Evolutionary conservation across 441 rosid genomes (phyloP).

Genomic region (Omphalea diandra): DNA sequence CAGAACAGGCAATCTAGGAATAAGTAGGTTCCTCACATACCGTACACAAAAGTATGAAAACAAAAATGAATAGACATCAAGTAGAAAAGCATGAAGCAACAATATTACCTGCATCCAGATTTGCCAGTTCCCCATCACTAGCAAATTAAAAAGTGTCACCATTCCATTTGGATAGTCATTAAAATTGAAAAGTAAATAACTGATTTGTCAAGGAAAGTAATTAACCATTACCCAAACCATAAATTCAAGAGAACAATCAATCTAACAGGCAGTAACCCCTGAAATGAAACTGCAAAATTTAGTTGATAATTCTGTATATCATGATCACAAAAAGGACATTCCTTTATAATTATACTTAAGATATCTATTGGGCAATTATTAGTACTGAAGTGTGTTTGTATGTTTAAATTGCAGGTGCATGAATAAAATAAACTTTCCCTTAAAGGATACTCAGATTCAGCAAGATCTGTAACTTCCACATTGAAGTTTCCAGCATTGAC

Average conservation of each 20-base stretch:
- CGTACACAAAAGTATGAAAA: not conserved
- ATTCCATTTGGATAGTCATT: constrained; percentile 98
- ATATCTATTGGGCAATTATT: not conserved
- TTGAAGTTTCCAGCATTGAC: constrained; percentile 82
- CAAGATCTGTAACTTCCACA: constrained; percentile 58
- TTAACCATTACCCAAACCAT: not conserved
- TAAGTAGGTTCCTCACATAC: not conserved
- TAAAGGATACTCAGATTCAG: constrained; percentile 83
- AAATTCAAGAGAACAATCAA: not conserved
- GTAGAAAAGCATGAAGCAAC: constrained; percentile 3
- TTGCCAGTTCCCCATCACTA: constrained; percentile 96
- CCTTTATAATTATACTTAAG: not conserved
- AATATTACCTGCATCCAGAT: constrained; percentile 85
- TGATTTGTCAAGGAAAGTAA: constrained; percentile 54
- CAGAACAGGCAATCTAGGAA: not conserved
- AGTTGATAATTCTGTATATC: not conserved
- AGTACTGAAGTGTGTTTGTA: not conserved
- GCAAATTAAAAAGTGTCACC: constrained; percentile 93
- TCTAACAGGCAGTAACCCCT: not conserved
- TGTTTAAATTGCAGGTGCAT: not conserved
- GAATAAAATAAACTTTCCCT: not conserved
- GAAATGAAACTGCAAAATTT: not conserved
- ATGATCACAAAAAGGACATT: not conserved
- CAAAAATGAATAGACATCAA: constrained; percentile 1
- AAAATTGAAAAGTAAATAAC: constrained; percentile 87